Base-by-base conservation (phyloP, 768 basidiomycete genomes). In the Sistotremastrum niveocremeum region DNA sequence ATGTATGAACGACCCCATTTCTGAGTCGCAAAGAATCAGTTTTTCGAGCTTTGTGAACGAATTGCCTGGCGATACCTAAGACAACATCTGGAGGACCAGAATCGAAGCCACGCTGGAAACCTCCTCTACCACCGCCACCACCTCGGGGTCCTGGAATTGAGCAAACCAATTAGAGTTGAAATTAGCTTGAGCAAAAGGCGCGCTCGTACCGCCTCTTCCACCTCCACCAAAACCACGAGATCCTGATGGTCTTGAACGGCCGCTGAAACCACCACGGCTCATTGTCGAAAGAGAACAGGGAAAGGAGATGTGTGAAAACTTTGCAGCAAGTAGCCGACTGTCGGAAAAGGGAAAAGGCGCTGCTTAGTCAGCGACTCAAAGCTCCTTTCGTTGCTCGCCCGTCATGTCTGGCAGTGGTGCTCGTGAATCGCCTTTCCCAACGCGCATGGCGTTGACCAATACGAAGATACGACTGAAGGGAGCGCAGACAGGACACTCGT, bases 381-480 rank as follows among this genome's bases (percentile, higher is more conserved):
- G 20, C 20, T 20, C 20, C 20, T 20, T 20, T 20, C 20, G 20
- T 20, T 20, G 20, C 20, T 20, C 20, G 20, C 20, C 37, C 37
- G 10, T 12, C 10, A 95, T 95, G 93, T 90, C 93, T 34, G 88
- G 91, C 34, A 71, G 84, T 56, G 91, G 87, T 34, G 66, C 87
- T 51, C 76, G 93, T 58, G 93, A 97, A 69, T 87, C 85, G 64
- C 74, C 95, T 56, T 97, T 97, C 61, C 91, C 94, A 20, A 98
- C 94, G 12, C 84, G 94, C 39, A 97, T 97, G 93, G 89, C 91
- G 34, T 72, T 98, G 39, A 91, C 89, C 47, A 86, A 90, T 63
- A 97, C 88, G 48, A 90, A 90, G 59, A 66, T 82, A 33, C 77
- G 88, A 42, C 72, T 94, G 47, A 94, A 94, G 62, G 79, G 89